These are phyloP conservation scores for Zostera marina DNA, from an alignment of 116 monocot species.

Conservation along the genomic window DNA sequence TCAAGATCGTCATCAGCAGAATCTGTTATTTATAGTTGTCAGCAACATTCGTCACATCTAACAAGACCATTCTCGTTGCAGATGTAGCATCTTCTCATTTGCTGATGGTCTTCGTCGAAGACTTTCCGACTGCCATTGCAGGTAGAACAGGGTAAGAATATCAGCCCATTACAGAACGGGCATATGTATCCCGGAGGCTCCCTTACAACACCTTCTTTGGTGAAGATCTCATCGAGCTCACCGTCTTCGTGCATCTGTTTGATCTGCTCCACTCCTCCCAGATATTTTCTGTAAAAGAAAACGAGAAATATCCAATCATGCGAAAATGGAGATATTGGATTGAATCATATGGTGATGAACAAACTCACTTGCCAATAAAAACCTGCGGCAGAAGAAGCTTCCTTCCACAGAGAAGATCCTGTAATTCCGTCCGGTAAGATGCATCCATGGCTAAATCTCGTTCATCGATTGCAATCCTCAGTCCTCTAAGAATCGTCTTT, in stretches of 20 bases:
- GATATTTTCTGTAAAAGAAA: neutral
- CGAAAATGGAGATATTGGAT: neutral
- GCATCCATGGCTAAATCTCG: constrained; percentile 24
- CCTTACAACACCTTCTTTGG: constrained; percentile 19
- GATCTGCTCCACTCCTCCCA: constrained; percentile 11
- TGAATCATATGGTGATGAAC: no score
- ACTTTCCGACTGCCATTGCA: constrained; percentile 11
- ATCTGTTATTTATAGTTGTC: neutral
- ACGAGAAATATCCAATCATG: neutral
- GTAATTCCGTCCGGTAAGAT: constrained; percentile 22
- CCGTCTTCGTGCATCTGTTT: constrained; percentile 5
- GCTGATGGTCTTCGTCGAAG: neutral
- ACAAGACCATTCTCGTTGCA: constrained; percentile 14
- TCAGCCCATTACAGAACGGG: constrained; percentile 13
- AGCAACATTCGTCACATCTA: constrained; percentile 1
- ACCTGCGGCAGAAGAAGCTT: constrained; percentile 3
- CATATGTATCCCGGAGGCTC: constrained; percentile 3
- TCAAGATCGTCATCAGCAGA: no score
- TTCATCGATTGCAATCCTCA: constrained; percentile 19
- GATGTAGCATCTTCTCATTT: neutral
- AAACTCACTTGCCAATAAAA: constrained; percentile 2
- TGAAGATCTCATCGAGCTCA: constrained; percentile 3
- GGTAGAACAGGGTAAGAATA: constrained; percentile 4
- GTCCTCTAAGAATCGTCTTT: constrained; percentile 14
- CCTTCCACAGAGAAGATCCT: constrained; percentile 1